Evolutionary conservation across 352 stramenopile genomes (phyloP), one percentile per base, ranked within the genome.

Genomic region (Pythium pectinolyticum): DNA sequence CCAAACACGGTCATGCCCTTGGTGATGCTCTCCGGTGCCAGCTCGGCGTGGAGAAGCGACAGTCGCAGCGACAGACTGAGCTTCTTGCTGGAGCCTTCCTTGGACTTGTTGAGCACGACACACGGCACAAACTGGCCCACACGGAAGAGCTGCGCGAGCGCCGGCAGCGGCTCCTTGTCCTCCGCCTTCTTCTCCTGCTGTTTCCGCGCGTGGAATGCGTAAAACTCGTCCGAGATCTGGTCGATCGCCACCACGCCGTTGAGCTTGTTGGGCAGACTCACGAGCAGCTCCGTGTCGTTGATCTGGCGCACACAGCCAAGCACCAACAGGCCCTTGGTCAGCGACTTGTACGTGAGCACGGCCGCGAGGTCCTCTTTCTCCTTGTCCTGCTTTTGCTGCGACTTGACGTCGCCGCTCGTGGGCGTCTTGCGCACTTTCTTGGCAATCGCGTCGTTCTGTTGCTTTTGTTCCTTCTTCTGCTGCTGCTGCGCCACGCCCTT

Each of bases 211-310:
- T 80, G 31, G 39, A 67, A 55, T 46, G 73, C 66, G 61, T 80
- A 67, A 52, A 94, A 90, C 66, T 93, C 85, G 67, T 96, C 87
- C 52, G 84, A 92, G 63, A 84, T 82, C 63, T 96, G 82, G 46
- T 78, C 69, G 11, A 86, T 56, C 20, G 79, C 60, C 43, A 98
- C 92, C 41, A 96, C 95, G 47, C 94, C 96, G 50, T 88, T 98
- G 57, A 98, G 84, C 52, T 97, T 96, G 77, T 97, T 98, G 5
- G 94, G 94, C 47, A 99, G 73, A 39, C 76, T 92, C 32, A 99
- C 65, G 25, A 98, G 70, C 35, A 96, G 72, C 61, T 89, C 80
- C 32, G 69, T 74, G 55, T 97, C 80, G 56, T 82, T 88, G 15
- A 98, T 73, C 72, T 98, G 89, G 27, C 90, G 81, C 56, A 98